Evolutionary conservation across 148 eudicot genomes (phyloP).

Genomic region (Amaranthus hypochondriacus): DNA sequence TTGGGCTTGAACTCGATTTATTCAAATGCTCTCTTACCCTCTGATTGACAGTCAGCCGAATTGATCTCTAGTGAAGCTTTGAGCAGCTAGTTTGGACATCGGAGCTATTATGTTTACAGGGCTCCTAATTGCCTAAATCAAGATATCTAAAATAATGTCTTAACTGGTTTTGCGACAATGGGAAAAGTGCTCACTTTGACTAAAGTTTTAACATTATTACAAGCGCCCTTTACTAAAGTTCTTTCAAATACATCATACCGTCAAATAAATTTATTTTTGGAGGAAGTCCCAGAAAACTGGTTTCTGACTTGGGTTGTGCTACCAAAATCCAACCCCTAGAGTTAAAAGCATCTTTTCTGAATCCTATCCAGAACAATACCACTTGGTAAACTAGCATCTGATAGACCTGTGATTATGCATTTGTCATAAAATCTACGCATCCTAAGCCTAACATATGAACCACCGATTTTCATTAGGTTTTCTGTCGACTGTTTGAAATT

Average conservation of each 20-base stretch:
- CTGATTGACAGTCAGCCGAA: no score
- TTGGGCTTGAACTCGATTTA: no score
- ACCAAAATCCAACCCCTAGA: no score
- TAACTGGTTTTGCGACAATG: neutral
- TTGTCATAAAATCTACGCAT: neutral
- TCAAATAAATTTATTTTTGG: no score
- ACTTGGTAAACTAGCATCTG: neutral
- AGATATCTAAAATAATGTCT: neutral
- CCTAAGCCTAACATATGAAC: neutral
- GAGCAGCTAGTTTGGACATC: no score
- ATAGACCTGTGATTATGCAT: neutral
- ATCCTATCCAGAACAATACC: no score
- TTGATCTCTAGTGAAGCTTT: no score
- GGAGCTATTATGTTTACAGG: no score
- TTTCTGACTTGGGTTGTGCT: neutral
- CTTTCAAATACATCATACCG: no score
- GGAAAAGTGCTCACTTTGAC: neutral
- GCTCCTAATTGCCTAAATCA: neutral
- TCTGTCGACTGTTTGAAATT: neutral
- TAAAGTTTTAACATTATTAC: neutral
- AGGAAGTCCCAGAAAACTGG: neutral
- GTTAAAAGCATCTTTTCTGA: no score
- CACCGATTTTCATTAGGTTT: neutral
- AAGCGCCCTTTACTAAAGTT: neutral
- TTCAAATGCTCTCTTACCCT: no score